These are phyloP conservation scores for Colletotrichum kahawae DNA, from an alignment of 2,329 filamentous ascomycete genomes.

Conservation along the genomic window DNA sequence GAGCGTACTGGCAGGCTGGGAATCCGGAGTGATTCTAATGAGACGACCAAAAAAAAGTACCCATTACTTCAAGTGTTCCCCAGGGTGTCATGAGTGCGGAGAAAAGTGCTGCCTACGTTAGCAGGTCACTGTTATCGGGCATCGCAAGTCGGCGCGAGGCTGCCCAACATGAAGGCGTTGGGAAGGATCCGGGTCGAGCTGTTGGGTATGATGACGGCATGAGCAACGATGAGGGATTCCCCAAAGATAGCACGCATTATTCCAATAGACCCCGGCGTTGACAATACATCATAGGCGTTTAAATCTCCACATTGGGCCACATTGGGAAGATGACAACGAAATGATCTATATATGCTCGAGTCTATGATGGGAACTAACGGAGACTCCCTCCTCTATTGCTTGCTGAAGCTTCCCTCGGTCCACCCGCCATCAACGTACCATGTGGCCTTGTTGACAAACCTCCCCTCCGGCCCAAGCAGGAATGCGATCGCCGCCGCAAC, in stretches of 20 bases:
- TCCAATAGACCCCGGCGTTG: neutral
- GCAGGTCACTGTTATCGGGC: neutral
- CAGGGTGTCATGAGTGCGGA: neutral
- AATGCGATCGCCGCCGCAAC: constrained; percentile 34
- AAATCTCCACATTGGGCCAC: constrained; percentile 27
- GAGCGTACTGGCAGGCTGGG: constrained; percentile 21
- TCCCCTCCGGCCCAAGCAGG: constrained; percentile 35
- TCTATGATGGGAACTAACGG: neutral
- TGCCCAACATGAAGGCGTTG: neutral
- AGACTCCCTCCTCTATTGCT: neutral
- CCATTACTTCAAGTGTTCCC: neutral
- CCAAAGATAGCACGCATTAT: neutral
- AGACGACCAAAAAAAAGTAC: constrained; percentile 19
- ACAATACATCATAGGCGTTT: neutral
- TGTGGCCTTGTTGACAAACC: constrained; percentile 28
- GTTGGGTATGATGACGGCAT: neutral
- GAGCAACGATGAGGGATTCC: neutral
- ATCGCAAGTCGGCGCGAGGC: neutral
- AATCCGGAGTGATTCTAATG: constrained; percentile 18
- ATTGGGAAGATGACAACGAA: constrained; percentile 26
- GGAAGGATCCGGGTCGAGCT: neutral
- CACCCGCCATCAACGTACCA: constrained; percentile 34
- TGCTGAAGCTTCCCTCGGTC: constrained; percentile 40
- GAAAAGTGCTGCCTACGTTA: neutral
- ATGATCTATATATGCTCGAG: neutral